Base-by-base conservation (phyloP, 2,329 filamentous ascomycete species). In the Colletotrichum gigasporum region DNA sequence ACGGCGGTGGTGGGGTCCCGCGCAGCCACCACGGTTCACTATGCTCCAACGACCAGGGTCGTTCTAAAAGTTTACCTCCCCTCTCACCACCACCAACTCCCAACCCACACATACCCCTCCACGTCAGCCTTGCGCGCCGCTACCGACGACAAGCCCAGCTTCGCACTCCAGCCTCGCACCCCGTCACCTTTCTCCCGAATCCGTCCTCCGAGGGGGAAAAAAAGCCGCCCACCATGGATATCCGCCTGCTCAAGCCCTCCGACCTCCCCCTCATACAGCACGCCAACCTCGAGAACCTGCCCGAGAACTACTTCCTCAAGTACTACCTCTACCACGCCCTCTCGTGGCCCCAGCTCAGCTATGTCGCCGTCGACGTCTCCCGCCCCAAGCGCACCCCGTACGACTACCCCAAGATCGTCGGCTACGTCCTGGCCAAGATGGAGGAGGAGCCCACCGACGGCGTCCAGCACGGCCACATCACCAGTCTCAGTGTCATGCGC, bases 271-370 rank as follows among this genome's bases (percentile, higher is more conserved):
- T 96, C 75, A 94, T 99, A 76, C 96, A 99, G 82, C 94, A 96
- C 79, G 95, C 95, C 76, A 98, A 99, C 84, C 94, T 99, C 77
- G 97, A 96, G 78, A 99, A 99, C 83, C 87, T 99, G 56, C 96
- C 96, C 69, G 96, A 99, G 81, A 99, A 99, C 85, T 99, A 99
- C 87, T 98, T 98, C 79, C 92, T 97, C 81, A 99, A 99, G 87
- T 99, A 99, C 86, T 99, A 99, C 84, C 90, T 99, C 74, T 99
- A 99, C 87, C 96, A 99, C 81, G 94, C 95, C 14, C 89, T 98
- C 70, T 97, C 94, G 72, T 99, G 96, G 96, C 96, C 96, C 45
- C 95, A 98, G 81, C 89, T 99, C 69, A 95, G 91, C 80, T 98
- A 94, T 80, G 95, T 99, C 61, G 96, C 96, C 71, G 94, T 99